These are phyloP conservation scores for Ilex aquifolium DNA, from an alignment of 257 asterid genomes.

Conservation along the genomic window DNA sequence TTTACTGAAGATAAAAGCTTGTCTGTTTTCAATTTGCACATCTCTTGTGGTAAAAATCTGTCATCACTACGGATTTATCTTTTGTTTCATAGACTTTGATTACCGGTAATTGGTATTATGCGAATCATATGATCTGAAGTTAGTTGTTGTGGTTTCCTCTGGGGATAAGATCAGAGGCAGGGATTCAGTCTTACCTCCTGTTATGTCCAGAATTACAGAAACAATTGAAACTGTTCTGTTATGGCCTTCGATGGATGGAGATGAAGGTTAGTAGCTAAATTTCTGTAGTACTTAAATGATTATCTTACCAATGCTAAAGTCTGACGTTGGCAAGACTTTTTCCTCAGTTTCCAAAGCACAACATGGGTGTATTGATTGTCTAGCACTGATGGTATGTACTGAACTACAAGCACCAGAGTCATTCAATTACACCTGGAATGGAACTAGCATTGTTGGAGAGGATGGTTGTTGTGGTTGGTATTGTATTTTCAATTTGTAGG, in stretches of 20 bases:
- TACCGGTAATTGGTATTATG: not conserved
- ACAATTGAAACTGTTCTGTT: conserved; percentile 43
- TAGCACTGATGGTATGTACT: conserved; percentile 73
- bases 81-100: not conserved
- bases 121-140: no score
- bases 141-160: not conserved
- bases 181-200: conserved; percentile 39
- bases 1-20: conserved; percentile 54
- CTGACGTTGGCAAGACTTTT: conserved; percentile 8
- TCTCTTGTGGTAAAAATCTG: conserved; percentile 58
- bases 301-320: conserved; percentile 14
- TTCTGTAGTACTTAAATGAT: not conserved
- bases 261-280: conserved; percentile 52
- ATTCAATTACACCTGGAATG: conserved; percentile 18
- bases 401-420: conserved; percentile 49
- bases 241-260: conserved; percentile 56
- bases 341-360: conserved; percentile 74
- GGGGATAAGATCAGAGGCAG: conserved; percentile 58
- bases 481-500: not conserved
- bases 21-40: conserved; percentile 71
- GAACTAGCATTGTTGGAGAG: conserved; percentile 4
- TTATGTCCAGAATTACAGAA: conserved; percentile 43
- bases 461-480: conserved; percentile 10
- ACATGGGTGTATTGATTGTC: conserved; percentile 93
- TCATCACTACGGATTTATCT: not conserved